A percentile compares a stretch with the other conserved stretches of the same genome.
phyloP scores from a whole-genome alignment of 495 filamentous ascomycete species.

The Rhypophila decipiens region DNA sequence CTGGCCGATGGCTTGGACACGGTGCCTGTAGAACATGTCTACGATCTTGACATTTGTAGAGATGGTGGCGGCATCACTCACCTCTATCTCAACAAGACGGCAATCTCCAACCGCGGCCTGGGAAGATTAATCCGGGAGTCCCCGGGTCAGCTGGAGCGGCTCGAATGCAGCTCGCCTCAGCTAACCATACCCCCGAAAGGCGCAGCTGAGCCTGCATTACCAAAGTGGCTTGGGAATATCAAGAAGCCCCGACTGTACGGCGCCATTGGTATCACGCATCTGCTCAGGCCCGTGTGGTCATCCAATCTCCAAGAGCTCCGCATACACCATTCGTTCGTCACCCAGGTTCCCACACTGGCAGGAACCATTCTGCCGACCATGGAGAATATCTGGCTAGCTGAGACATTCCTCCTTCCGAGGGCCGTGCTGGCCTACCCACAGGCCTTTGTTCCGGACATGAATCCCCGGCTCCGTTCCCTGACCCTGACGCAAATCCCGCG shows the following conservation, averaged over 20 bases:
- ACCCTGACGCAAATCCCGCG: slow-evolving; percentile 35
- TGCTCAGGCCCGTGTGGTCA: slow-evolving; percentile 39
- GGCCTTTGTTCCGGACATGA: slow-evolving; percentile 37
- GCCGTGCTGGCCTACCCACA: slow-evolving; percentile 34
- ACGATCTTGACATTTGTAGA: slow-evolving; percentile 14
- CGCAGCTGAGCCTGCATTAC: slow-evolving; percentile 1
- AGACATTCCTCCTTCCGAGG: slow-evolving; percentile 27
- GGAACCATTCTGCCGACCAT: slow-evolving; percentile 14
- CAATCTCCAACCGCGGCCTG: slow-evolving; percentile 23
- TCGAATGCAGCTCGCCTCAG: slow-evolving; percentile 33
- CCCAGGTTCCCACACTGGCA: slow-evolving; percentile 30
- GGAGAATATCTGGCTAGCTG: slow-evolving; percentile 27
- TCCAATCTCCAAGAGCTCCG: slow-evolving; percentile 37
- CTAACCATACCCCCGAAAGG: slow-evolving; percentile 1
- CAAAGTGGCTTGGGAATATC: slow-evolving; percentile 8
- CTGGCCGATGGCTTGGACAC: slow-evolving; percentile 13
- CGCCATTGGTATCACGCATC: slow-evolving; percentile 28
- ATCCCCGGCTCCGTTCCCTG: slow-evolving; percentile 36
- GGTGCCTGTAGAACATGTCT: slow-evolving; percentile 2
- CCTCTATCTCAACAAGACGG: slow-evolving; percentile 35
- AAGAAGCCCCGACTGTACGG: slow-evolving; percentile 21
- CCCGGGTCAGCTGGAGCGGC: slow-evolving; percentile 32
- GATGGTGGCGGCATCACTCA: slow-evolving; percentile 32
- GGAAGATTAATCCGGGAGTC: slow-evolving; percentile 25
- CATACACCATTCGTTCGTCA: slow-evolving; percentile 44